Evolutionary conservation across 2,329 filamentous ascomycete genomes (phyloP).

Genomic region (Fusarium heterosporum): DNA sequence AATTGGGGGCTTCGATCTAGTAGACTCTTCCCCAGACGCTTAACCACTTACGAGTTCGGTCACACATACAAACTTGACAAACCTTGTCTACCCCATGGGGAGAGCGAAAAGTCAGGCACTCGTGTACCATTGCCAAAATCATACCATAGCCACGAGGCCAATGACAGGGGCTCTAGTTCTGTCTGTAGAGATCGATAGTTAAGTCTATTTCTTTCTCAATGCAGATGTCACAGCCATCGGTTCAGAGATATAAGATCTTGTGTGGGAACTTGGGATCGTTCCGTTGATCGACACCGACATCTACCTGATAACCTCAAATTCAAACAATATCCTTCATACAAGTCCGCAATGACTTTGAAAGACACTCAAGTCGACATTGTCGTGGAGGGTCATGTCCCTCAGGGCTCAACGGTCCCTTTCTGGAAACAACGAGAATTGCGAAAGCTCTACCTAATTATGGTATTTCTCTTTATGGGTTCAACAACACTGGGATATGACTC

Average conservation of each 20-base stretch:
- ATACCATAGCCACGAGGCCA: constrained; percentile 11
- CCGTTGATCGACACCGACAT: neutral
- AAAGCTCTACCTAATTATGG: constrained; percentile 43
- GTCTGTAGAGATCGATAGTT: neutral
- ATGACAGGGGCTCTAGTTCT: neutral
- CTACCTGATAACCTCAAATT: neutral
- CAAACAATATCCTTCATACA: neutral
- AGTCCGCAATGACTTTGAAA: constrained; percentile 22
- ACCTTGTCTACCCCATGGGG: constrained; percentile 36
- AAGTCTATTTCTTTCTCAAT: neutral
- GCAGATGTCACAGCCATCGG: too few species aligned
- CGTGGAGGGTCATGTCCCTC: constrained; percentile 14
- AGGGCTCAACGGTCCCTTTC: constrained; percentile 33
- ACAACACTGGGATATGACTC: constrained; percentile 42
- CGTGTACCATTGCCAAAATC: neutral
- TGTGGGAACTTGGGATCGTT: neutral
- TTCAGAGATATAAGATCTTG: constrained; percentile 6
- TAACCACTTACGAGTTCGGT: constrained; percentile 12
- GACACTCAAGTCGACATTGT: constrained; percentile 20
- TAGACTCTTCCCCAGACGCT: neutral
- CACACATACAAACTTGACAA: neutral
- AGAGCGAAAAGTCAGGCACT: constrained; percentile 1
- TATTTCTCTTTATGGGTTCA: constrained; percentile 43
- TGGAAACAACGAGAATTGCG: constrained; percentile 43
- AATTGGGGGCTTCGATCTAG: neutral